These are phyloP conservation scores for Hibiscus trionum DNA, from an alignment of 345 rosid genomes.

Conservation along the genomic window DNA sequence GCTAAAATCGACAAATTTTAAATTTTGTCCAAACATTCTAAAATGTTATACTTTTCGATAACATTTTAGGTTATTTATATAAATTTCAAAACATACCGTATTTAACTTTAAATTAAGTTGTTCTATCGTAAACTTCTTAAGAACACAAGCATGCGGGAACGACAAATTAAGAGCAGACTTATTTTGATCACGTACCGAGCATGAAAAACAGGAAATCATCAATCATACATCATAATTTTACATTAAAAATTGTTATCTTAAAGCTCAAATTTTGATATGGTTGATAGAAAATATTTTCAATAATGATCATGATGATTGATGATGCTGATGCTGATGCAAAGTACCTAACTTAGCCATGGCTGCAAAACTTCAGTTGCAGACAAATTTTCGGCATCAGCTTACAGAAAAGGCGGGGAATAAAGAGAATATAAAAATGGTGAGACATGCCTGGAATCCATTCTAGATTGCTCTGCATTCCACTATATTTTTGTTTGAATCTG, in stretches of 20 bases:
- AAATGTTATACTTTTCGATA: too few species aligned
- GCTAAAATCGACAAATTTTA: too few species aligned
- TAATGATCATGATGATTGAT: not conserved
- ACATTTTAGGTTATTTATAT: too few species aligned
- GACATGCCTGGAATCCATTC: constrained; percentile 1
- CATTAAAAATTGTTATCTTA: not conserved
- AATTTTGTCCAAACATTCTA: too few species aligned
- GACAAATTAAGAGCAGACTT: not conserved
- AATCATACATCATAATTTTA: too few species aligned
- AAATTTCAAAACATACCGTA: too few species aligned
- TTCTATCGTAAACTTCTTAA: too few species aligned
- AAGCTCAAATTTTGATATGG: not conserved
- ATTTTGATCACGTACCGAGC: not conserved
- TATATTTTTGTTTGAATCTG: not conserved
- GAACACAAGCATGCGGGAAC: not conserved
- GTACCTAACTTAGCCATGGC: not conserved
- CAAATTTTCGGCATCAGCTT: not conserved
- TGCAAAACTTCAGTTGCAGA: not conserved
- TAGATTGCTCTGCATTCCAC: not conserved
- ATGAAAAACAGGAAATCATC: not conserved
- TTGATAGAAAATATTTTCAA: not conserved
- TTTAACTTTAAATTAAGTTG: too few species aligned
- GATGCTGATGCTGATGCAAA: not conserved
- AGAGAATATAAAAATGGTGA: not conserved
- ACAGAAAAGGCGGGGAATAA: not conserved